These are phyloP conservation scores for Trichoderma koningii DNA, from an alignment of 2,329 filamentous ascomycete species.

Conservation along the genomic window DNA sequence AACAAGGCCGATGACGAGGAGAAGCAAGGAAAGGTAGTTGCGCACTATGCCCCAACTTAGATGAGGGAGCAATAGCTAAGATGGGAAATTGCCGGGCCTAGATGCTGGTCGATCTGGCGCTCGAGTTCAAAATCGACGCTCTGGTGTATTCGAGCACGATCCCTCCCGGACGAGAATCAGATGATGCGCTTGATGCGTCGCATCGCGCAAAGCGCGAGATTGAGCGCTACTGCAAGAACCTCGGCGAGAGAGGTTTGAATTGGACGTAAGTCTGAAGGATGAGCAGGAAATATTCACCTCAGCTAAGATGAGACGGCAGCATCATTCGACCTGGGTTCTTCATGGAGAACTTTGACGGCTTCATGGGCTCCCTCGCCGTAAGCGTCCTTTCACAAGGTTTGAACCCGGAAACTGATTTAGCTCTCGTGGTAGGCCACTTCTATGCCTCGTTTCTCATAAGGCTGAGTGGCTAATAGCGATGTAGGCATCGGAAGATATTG, in stretches of 20 bases:
- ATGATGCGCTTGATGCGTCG: constrained; percentile 8
- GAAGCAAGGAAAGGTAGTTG: constrained; percentile 20
- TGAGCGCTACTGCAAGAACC: constrained; percentile 8
- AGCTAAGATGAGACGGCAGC: not conserved
- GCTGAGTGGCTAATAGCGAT: not conserved
- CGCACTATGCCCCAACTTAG: not conserved
- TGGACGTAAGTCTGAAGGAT: constrained; percentile 5
- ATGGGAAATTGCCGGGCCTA: not conserved
- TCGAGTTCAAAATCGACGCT: constrained; percentile 11
- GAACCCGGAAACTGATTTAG: constrained; percentile 9
- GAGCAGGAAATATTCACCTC: not conserved
- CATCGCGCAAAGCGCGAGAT: constrained; percentile 14
- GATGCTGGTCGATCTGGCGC: constrained; percentile 16
- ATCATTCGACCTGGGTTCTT: constrained; percentile 24
- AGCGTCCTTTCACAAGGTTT: constrained; percentile 11
- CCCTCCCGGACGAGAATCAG: not conserved
- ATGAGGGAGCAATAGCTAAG: not conserved
- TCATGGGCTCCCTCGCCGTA: constrained; percentile 16
- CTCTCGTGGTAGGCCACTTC: not conserved
- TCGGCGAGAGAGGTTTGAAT: constrained; percentile 19
- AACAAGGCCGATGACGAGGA: constrained; percentile 19
- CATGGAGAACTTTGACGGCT: constrained; percentile 26
- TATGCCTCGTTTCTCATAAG: fast-evolving
- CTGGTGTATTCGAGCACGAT: constrained; percentile 24
- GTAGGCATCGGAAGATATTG: constrained; percentile 16